Percentiles rank a stretch among this genome's conserved stretches.
Evolutionary conservation across 805 yeast genomes (phyloP).

Genomic region (Wickerhamomyces hampshirensis): DNA sequence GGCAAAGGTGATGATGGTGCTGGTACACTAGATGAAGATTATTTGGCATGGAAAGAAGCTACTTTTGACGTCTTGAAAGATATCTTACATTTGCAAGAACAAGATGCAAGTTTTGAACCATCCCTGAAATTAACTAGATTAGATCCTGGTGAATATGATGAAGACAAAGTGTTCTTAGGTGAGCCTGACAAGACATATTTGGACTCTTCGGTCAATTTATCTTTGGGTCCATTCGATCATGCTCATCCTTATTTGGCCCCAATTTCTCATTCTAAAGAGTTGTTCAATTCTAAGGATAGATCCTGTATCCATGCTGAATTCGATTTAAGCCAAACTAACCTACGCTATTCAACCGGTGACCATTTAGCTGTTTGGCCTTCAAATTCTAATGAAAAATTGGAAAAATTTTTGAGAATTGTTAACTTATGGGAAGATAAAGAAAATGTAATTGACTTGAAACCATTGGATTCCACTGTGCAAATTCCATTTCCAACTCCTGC

Average conservation of each 20-base stretch:
- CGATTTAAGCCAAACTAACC: constrained; percentile 67
- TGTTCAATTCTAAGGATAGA: constrained; percentile 61
- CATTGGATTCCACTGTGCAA: constrained; percentile 64
- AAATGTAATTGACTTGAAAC: constrained; percentile 55
- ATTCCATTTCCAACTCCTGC: constrained; percentile 74
- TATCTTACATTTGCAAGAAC: constrained; percentile 67
- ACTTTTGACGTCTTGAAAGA: constrained; percentile 62
- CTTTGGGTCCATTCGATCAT: constrained; percentile 74
- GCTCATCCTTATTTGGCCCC: constrained; percentile 80
- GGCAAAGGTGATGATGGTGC: constrained; percentile 96
- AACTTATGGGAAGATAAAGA: constrained; percentile 50
- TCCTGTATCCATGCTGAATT: constrained; percentile 89
- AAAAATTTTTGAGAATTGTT: constrained; percentile 59
- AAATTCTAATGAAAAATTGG: constrained; percentile 71
- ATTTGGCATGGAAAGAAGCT: constrained; percentile 84
- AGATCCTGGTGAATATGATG: constrained; percentile 33
- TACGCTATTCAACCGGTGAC: constrained; percentile 92
- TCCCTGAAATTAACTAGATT: constrained; percentile 40
- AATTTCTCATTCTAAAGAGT: constrained; percentile 55
- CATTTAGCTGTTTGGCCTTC: constrained; percentile 95
- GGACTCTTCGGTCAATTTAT: constrained; percentile 26
- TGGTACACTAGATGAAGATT: constrained; percentile 95
- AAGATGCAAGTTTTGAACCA: constrained; percentile 76
- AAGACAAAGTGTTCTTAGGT: constrained; percentile 59
- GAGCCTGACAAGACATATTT: constrained; percentile 56